Evolutionary conservation across 2,329 filamentous ascomycete species (phyloP).

Genomic region (Neofusicoccum ribis): DNA sequence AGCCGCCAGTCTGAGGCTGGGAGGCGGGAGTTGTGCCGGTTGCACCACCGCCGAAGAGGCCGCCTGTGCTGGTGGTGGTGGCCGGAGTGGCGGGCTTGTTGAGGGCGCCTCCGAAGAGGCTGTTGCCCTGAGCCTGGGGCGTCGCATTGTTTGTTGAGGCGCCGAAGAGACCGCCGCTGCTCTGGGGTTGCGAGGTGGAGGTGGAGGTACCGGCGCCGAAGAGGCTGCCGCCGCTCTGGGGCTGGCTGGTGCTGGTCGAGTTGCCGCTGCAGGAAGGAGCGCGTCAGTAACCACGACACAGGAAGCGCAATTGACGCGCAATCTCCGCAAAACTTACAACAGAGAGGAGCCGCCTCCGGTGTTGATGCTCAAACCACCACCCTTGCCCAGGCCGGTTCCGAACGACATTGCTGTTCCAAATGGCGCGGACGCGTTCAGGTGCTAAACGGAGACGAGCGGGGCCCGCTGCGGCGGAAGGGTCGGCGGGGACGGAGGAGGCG

Average conservation of each 20-base stretch:
- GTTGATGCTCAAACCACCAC: slow-evolving; percentile 56
- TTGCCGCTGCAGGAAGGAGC: slow-evolving; percentile 22
- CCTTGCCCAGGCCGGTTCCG: slow-evolving; percentile 47
- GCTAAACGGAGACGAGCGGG: not conserved
- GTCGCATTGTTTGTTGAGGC: slow-evolving; percentile 24
- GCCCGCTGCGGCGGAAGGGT: not conserved
- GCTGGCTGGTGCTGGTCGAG: slow-evolving; percentile 22
- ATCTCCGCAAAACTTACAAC: not conserved
- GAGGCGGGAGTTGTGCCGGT: slow-evolving; percentile 22
- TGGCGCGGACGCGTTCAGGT: not conserved
- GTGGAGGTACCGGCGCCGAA: slow-evolving; percentile 27
- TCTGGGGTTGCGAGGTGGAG: slow-evolving; percentile 26
- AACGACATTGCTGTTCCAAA: slow-evolving; percentile 23
- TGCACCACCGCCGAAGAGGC: slow-evolving; percentile 38
- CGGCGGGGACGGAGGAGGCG: not conserved
- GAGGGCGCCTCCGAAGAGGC: slow-evolving; percentile 39
- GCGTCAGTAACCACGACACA: not conserved
- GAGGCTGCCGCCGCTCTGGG: slow-evolving; percentile 25
- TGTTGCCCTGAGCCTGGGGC: slow-evolving; percentile 24
- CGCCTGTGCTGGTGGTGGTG: slow-evolving; percentile 22
- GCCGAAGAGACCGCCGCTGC: slow-evolving; percentile 29
- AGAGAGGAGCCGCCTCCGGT: slow-evolving; percentile 40
- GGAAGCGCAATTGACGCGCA: not conserved
- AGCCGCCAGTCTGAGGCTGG: slow-evolving; percentile 27
- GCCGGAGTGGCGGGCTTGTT: slow-evolving; percentile 33